Percentiles rank a stretch among this genome's conserved stretches.
These are phyloP conservation scores for Fusarium tjaetaba DNA, from an alignment of 2,329 filamentous ascomycete genomes.

Conservation along the genomic window DNA sequence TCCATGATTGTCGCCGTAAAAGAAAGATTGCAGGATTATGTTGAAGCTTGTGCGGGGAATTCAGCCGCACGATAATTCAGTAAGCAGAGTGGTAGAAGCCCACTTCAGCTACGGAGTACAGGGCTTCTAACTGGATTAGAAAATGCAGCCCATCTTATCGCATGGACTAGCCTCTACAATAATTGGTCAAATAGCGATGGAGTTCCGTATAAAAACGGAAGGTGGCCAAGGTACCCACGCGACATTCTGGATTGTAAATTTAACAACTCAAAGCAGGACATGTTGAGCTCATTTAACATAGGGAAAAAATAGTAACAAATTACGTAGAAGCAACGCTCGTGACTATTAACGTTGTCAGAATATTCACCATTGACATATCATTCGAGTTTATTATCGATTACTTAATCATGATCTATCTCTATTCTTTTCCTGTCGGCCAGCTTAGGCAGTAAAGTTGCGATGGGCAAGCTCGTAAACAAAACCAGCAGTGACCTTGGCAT, in stretches of 20 bases:
- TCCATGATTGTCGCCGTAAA: not conserved
- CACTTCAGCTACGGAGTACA: not conserved
- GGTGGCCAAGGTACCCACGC: too few species aligned
- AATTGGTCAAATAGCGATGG: accelerated
- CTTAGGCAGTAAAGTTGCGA: constrained; percentile 1
- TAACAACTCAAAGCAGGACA: not conserved
- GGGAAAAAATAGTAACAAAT: too few species aligned
- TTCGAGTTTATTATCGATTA: not conserved
- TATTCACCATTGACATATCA: accelerated
- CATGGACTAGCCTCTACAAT: accelerated
- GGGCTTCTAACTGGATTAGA: not conserved
- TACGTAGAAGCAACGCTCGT: accelerated
- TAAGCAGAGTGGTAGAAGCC: not conserved
- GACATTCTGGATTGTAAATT: accelerated
- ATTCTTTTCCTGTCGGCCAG: accelerated
- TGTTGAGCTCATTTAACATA: accelerated
- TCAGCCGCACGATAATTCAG: not conserved
- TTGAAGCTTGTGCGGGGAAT: not conserved
- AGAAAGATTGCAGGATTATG: accelerated
- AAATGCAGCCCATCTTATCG: not conserved
- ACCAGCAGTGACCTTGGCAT: constrained; percentile 28
- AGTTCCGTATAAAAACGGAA: not conserved
- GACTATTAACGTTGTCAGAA: not conserved
- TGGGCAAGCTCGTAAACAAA: constrained; percentile 33
- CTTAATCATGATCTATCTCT: not conserved